Conservation (phyloP, 768 basidiomycete genomes). For the Macrolepiota fuliginosa region DNA sequence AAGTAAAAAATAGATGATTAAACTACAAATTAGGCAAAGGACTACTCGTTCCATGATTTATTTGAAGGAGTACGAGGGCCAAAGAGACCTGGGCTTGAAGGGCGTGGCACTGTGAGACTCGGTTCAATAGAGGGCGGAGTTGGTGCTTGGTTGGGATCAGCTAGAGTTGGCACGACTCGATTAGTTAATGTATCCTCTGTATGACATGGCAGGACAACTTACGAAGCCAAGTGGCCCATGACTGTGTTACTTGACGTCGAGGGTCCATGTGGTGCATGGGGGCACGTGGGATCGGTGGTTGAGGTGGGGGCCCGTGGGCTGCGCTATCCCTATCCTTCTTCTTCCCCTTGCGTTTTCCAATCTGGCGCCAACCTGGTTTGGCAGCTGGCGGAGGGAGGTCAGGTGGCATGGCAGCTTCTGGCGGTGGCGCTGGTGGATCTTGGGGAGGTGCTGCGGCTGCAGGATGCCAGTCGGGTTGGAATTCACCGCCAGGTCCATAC, state of each 20-base stretch:
- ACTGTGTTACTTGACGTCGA: slow-evolving; percentile 38
- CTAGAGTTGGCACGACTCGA: slow-evolving; percentile 29
- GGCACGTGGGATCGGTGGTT: slow-evolving; percentile 31
- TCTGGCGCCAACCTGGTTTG: slow-evolving; percentile 10
- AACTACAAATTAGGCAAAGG: neutral
- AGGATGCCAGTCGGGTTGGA: slow-evolving; percentile 74
- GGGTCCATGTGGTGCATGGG: slow-evolving; percentile 31
- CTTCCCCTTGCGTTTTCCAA: slow-evolving; percentile 8
- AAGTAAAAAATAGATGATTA: neutral
- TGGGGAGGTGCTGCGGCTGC: slow-evolving; percentile 38
- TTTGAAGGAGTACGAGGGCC: slow-evolving; percentile 56
- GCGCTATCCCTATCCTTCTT: slow-evolving; percentile 30
- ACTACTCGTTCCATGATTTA: slow-evolving; percentile 5
- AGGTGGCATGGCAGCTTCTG: slow-evolving; percentile 28
- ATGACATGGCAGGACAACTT: slow-evolving; percentile 14
- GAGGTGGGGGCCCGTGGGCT: slow-evolving; percentile 32
- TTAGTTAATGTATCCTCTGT: neutral
- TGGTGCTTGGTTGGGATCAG: slow-evolving; percentile 53
- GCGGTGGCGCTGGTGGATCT: slow-evolving; percentile 36
- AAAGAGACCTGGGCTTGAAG: slow-evolving; percentile 66
- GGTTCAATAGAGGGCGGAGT: slow-evolving; percentile 63
- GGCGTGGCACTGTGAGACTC: slow-evolving; percentile 58
- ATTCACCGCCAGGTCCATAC: slow-evolving; percentile 84
- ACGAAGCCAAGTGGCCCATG: slow-evolving; percentile 73
- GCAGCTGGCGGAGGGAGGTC: slow-evolving; percentile 14